Percentiles rank a stretch among this genome's conserved stretches.
These are phyloP conservation scores for Tulasnella sp. DNA, from an alignment of 768 basidiomycete genomes.

Conservation along the genomic window DNA sequence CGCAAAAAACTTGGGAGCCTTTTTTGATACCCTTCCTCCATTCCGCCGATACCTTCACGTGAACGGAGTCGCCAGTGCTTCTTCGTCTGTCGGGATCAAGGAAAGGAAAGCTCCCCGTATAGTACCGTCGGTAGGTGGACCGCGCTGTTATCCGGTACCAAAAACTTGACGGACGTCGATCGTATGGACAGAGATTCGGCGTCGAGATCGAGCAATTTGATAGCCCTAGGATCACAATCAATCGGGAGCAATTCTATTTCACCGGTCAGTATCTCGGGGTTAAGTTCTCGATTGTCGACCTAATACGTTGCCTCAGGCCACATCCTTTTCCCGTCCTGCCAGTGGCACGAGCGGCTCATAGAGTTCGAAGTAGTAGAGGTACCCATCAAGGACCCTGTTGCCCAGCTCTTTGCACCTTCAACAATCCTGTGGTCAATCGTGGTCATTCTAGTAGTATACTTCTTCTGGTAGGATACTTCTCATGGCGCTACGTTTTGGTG, in stretches of 20 bases:
- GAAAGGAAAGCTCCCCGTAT: background rate
- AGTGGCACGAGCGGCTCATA: background rate
- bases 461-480: background rate
- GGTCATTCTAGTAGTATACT: background rate
- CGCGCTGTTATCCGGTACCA: background rate
- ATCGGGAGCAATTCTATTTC: background rate
- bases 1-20: background rate
- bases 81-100: background rate
- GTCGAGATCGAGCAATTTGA: background rate
- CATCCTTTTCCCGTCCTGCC: background rate
- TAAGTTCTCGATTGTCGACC: background rate
- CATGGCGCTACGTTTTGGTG: background rate
- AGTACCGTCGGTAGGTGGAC: background rate
- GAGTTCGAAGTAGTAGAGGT: background rate
- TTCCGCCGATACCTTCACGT: background rate
- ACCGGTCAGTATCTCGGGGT: background rate
- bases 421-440: background rate
- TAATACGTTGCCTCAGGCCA: background rate
- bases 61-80: background rate
- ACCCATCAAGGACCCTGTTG: background rate
- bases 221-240: background rate
- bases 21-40: background rate
- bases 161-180: background rate
- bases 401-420: background rate
- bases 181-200: background rate